Base-by-base conservation (phyloP, 2,329 filamentous ascomycete genomes). In the Microdochium bolleyi region DNA sequence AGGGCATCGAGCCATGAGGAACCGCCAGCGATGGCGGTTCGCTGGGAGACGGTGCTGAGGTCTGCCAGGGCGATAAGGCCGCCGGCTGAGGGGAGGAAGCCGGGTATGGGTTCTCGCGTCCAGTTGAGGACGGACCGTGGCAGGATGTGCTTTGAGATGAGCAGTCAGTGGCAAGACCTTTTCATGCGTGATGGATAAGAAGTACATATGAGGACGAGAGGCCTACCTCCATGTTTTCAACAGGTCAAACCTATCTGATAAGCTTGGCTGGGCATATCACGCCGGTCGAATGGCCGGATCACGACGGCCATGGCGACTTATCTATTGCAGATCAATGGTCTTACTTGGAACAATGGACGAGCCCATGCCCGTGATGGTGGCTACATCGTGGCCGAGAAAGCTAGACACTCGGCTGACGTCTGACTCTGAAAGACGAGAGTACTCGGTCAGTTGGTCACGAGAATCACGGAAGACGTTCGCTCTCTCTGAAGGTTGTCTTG, bases 21-120 rank as follows among this genome's bases (percentile, higher is more conserved):
- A 2, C 77, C 79, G 24, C 82, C 82, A 2, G 73, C 75, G 48
- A 84, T 70, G 16, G 73, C 75, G 2, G 82, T 84, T 7, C 80
- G 74, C 49, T 77, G 69, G 5, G 79, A 76, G 24, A 83, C 70
- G 2, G 77, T 81, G 34, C 72, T 70, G 38, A 85, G 72, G 55
- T 84, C 80, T 3, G 82, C 82, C 16, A 85, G 74, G 8, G 78
- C 79, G 22, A 85, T 66, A 9, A 84, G 72, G 8, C 80, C 82
- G 9, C 75, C 74, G 1, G 78, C 73, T 0, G 75, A 76, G 58
- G 80, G 67, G 2, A 70, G 64, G 50, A 80, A 62, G 24, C 61
- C 58, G 1, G 74, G 74, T 16, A 80, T 72, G 1, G 76, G 77
- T 0, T 66, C 71, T 16, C 67, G 66, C 1, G 68, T 64, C 74